Evolutionary conservation across 805 yeast species (phyloP).

Genomic region (Blastobotrys americana): DNA sequence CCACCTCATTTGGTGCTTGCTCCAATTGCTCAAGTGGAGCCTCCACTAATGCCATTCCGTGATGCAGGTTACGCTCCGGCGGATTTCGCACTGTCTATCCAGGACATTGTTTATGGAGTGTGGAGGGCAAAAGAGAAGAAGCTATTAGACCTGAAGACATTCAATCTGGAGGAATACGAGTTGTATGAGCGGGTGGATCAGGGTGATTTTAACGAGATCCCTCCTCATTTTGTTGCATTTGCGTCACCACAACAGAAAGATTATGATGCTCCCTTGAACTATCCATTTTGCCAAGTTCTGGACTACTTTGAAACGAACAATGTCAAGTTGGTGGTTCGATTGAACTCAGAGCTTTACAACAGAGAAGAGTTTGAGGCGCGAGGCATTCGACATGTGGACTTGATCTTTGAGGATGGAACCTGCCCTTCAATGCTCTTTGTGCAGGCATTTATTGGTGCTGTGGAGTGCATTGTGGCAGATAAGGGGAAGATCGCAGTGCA

Average conservation of each 20-base stretch:
- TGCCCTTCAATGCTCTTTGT: constrained; percentile 95
- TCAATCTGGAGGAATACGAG: constrained; percentile 90
- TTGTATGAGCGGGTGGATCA: constrained; percentile 92
- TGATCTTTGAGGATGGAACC: constrained; percentile 97
- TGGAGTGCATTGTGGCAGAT: constrained; percentile 74
- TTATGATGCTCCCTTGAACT: constrained; percentile 21
- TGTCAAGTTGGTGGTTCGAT: constrained; percentile 83
- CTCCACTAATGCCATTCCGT: constrained; percentile 90
- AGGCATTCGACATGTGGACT: constrained; percentile 84
- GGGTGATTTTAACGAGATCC: constrained; percentile 88
- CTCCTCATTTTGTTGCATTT: constrained; percentile 93
- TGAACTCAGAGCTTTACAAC: constrained; percentile 88
- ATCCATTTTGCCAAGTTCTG: constrained; percentile 62
- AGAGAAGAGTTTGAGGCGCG: constrained; percentile 72
- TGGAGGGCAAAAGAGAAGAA: constrained; percentile 97
- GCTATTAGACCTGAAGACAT: constrained; percentile 75
- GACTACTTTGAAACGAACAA: constrained; percentile 64
- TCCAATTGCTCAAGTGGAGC: constrained; percentile 84
- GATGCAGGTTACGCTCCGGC: constrained; percentile 97
- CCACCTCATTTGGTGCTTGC: constrained; percentile 96
- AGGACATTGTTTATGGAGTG: constrained; percentile 90
- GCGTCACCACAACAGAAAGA: constrained; percentile 74
- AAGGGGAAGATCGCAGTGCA: constrained; percentile 98
- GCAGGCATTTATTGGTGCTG: constrained; percentile 87
- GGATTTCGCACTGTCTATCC: constrained; percentile 87